phyloP scores from a whole-genome alignment of 2,329 filamentous ascomycete species.

The Dothidotthia symphoricarpi region DNA sequence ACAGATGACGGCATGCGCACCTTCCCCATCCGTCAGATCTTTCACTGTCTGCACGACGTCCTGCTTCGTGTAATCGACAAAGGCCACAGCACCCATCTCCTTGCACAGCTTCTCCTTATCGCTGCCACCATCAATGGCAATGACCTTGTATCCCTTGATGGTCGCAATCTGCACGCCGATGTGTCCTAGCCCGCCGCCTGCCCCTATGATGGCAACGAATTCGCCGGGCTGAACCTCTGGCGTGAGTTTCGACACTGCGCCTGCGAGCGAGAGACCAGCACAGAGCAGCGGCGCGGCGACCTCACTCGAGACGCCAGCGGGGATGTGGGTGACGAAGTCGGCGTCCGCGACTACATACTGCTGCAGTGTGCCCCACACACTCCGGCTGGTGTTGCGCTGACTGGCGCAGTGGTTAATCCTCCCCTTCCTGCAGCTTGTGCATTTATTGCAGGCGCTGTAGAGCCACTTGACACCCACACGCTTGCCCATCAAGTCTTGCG shows the following conservation, averaged over 20 bases:
- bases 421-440: constrained; percentile 38
- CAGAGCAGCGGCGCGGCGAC: constrained; percentile 39
- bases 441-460: constrained; percentile 44
- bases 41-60: constrained; percentile 44
- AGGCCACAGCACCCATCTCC: constrained; percentile 68
- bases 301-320: constrained; percentile 39
- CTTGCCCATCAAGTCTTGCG: constrained; percentile 29
- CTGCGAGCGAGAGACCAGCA: constrained; percentile 61
- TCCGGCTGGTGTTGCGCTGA: constrained; percentile 45
- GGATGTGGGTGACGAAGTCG: constrained; percentile 33
- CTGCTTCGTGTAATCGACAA: constrained; percentile 72
- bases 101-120: constrained; percentile 72
- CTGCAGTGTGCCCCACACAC: constrained; percentile 39
- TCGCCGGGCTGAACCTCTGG: constrained; percentile 70
- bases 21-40: constrained; percentile 43
- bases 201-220: constrained; percentile 78
- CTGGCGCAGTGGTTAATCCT: constrained; percentile 45
- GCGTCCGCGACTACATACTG: constrained; percentile 38
- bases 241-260: constrained; percentile 80
- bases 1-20: constrained; percentile 49
- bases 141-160: constrained; percentile 78
- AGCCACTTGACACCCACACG: constrained; percentile 50
- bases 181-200: constrained; percentile 76
- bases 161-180: constrained; percentile 77
- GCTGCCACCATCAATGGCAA: constrained; percentile 79